These are phyloP conservation scores for Trichophyton equinum DNA, from an alignment of 2,329 filamentous ascomycete species.

Conservation along the genomic window DNA sequence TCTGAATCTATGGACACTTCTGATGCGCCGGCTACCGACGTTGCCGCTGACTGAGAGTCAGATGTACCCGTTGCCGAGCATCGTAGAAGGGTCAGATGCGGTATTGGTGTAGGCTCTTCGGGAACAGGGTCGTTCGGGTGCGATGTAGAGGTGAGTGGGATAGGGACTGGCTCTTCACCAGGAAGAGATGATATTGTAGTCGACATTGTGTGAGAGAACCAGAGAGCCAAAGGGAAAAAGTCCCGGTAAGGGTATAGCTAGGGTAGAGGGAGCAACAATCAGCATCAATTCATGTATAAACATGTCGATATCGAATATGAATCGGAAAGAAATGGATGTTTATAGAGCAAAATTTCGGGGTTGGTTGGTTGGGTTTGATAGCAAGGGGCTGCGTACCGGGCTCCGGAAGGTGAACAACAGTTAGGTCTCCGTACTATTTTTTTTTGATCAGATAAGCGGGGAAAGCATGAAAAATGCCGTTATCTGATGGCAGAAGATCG, in stretches of 20 bases:
- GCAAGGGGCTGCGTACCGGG: neutral
- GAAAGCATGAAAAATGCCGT: neutral
- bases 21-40: conserved; percentile 20
- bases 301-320: neutral
- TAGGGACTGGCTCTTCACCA: neutral
- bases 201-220: neutral
- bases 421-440: neutral
- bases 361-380: neutral
- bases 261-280: neutral
- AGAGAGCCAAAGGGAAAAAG: too few species aligned
- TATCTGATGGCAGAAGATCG: neutral
- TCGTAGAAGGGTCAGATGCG: conserved; percentile 26
- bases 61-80: conserved; percentile 18
- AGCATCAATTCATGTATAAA: neutral
- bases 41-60: conserved; percentile 21
- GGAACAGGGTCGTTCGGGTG: conserved; percentile 38
- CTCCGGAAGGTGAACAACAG: neutral
- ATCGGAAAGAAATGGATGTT: neutral
- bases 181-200: neutral
- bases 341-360: neutral
- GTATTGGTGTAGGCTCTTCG: conserved; percentile 32
- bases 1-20: conserved; percentile 24
- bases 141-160: conserved; percentile 30
- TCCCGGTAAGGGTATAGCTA: neutral
- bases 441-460: conserved; percentile 2